Evolutionary conservation across 495 filamentous ascomycete genomes (phyloP).

Genomic region (Penicillium angulare): DNA sequence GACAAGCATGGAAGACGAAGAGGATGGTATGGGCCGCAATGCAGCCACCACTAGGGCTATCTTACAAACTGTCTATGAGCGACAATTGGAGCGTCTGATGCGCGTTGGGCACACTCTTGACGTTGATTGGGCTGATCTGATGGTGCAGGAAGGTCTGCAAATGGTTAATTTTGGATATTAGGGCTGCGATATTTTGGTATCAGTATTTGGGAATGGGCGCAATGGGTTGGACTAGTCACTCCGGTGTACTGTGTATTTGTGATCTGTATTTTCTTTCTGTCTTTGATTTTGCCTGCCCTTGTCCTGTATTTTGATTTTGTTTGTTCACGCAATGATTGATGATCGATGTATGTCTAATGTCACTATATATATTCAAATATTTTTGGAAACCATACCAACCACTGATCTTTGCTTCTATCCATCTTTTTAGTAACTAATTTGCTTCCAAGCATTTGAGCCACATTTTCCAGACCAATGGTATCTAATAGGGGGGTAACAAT

Average conservation of each 20-base stretch:
- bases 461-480: no score
- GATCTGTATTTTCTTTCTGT: neutral
- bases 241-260: no score
- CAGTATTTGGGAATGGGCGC: neutral
- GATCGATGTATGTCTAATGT: slow-evolving; percentile 8
- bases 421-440: neutral
- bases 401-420: neutral
- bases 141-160: slow-evolving; percentile 39
- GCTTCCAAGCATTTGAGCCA: no score
- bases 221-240: no score
- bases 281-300: slow-evolving; percentile 4
- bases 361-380: neutral
- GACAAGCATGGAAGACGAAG: slow-evolving; percentile 47
- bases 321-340: slow-evolving; percentile 1
- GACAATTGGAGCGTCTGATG: slow-evolving; percentile 39
- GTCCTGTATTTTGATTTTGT: slow-evolving; percentile 6
- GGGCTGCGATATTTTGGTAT: neutral
- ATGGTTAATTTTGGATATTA: slow-evolving; percentile 40
- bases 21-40: slow-evolving; percentile 48
- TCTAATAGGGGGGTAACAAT: no score
- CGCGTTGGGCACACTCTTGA: slow-evolving; percentile 34
- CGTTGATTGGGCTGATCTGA: slow-evolving; percentile 48
- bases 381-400: neutral
- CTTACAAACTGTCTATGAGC: slow-evolving; percentile 50
- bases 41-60: slow-evolving; percentile 46